Evolutionary conservation across 495 filamentous ascomycete species (phyloP), one percentile per base, ranked within the genome.

Genomic region (Annulohypoxylon maeteangense): DNA sequence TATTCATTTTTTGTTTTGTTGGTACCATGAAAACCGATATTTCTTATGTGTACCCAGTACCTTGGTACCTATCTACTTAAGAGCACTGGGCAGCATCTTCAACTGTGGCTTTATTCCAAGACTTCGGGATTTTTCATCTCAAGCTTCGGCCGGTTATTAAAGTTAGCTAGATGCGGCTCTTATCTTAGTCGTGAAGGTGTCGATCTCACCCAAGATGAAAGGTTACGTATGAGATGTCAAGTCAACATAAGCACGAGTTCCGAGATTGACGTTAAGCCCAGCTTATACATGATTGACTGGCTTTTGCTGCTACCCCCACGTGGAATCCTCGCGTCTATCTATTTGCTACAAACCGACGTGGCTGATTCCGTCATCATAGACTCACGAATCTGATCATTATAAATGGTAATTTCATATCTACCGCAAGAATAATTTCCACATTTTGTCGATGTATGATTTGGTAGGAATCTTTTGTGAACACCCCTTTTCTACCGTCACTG

Each of bases 311-410:
- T 0, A 40, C 55, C 65, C 70, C 70, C 70, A 73, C 70, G 70
- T 68, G 70, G 70, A 68, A 73, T 58, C 0, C 38, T 65, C 48
- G 47, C 48, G 70, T 22, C 32, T 68, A 62, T 73, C 65, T 73
- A 73, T 73, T 73, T 73, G 70, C 70, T 73, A 68, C 65, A 62
- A 57, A 47, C 22, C 42, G 50, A 68, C 65, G 55, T 65, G 70
- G 64, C 47, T 59, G 32, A 47, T 48, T 54, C 57, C 64, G 69
- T 72, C 69, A 64, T 68, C 34, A 55, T 32, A 64, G 34, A 51
- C 47, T 67, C 47, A 65, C 47, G 6, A 60, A 60, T 57, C 55
- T 31, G 7, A 64, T 64, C 29, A 57, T 67, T 57, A 36, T 57
- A 11, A 62, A 48, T 44, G 20, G 58, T 38, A 47, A 47, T 66